A percentile compares a stretch with the other conserved stretches of the same genome.
phyloP scores from a whole-genome alignment of 2,329 filamentous ascomycete species.

The Phoma sp. region DNA sequence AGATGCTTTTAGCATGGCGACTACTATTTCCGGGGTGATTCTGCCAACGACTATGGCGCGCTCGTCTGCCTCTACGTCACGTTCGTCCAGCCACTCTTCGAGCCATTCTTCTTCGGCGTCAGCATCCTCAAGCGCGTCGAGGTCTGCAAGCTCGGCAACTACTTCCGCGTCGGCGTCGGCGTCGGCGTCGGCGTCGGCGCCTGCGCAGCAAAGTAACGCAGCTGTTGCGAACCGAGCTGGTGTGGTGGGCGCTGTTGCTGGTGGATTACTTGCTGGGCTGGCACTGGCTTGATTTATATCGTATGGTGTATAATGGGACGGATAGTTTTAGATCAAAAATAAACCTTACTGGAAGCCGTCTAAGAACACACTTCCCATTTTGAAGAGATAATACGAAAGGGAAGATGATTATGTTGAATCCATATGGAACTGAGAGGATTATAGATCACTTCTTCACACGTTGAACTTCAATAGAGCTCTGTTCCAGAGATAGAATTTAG shows the following conservation, averaged over 20 bases:
- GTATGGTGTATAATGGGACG: slow-evolving; percentile 2
- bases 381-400: too few relatives aligned
- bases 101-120: slow-evolving; percentile 8
- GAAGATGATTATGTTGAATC: too few relatives aligned
- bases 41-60: slow-evolving; percentile 8
- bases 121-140: slow-evolving; percentile 8
- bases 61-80: background rate
- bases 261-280: slow-evolving; percentile 32
- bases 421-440: too few relatives aligned
- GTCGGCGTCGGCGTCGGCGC: slow-evolving; percentile 19
- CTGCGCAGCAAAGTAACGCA: slow-evolving; percentile 24
- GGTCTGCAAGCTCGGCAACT: slow-evolving; percentile 2
- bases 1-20: slow-evolving; percentile 14
- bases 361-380: too few relatives aligned
- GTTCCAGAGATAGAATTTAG: too few relatives aligned
- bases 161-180: slow-evolving; percentile 20
- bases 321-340: background rate
- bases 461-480: too few relatives aligned
- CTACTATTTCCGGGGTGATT: slow-evolving; percentile 10
- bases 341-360: too few relatives aligned
- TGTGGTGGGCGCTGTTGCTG: slow-evolving; percentile 27
- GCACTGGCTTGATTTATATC: slow-evolving; percentile 16
- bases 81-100: background rate
- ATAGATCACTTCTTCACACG: too few relatives aligned
- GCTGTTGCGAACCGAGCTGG: slow-evolving; percentile 24